These are phyloP conservation scores for Colletotrichum sp. DNA, from an alignment of 2,329 filamentous ascomycete genomes.

Conservation along the genomic window DNA sequence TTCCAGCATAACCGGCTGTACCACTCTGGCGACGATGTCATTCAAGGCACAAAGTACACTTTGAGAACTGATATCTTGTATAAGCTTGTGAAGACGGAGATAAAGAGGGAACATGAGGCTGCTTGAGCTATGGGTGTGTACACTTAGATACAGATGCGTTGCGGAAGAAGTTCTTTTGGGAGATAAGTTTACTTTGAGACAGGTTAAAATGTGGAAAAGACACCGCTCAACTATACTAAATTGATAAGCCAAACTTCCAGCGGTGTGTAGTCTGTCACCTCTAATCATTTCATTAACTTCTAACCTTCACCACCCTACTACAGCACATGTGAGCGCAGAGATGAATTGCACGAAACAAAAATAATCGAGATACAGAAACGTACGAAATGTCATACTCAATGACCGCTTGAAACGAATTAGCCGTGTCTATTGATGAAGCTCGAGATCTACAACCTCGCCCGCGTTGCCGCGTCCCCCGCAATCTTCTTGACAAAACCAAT, in stretches of 20 bases:
- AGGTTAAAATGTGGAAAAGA: neutral
- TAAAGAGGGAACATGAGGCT: neutral
- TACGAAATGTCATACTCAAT: accelerated
- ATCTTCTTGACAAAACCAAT: conserved; percentile 21
- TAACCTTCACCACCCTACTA: accelerated
- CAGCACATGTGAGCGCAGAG: neutral
- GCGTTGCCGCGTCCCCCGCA: neutral
- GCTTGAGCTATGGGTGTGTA: neutral
- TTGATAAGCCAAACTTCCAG: neutral
- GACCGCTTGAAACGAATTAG: neutral
- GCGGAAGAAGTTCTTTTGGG: accelerated
- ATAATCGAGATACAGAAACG: neutral
- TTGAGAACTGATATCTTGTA: conserved; percentile 62
- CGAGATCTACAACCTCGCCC: neutral
- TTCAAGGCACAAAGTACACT: conserved; percentile 58
- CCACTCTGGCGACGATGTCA: conserved; percentile 60
- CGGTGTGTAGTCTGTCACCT: neutral
- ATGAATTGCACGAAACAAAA: accelerated
- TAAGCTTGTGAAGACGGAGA: neutral
- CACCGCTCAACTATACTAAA: neutral
- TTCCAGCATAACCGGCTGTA: conserved; percentile 60
- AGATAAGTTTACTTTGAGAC: neutral
- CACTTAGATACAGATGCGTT: neutral
- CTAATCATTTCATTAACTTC: neutral
- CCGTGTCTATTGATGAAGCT: neutral